Percentiles rank a stretch among this genome's conserved stretches.
phyloP scores from a whole-genome alignment of 2,329 filamentous ascomycete species.

The Penicillium rolfsii region DNA sequence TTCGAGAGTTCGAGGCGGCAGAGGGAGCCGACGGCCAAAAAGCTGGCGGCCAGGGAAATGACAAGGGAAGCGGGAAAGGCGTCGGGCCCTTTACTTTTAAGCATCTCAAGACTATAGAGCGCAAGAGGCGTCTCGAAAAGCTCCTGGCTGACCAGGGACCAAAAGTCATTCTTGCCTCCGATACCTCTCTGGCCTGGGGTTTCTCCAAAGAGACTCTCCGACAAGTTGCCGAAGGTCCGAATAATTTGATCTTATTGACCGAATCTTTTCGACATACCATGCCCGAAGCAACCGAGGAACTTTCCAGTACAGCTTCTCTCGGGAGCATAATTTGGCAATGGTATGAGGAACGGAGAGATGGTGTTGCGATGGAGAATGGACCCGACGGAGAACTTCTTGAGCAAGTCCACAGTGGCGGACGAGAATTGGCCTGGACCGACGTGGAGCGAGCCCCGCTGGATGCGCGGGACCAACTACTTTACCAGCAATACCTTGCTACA shows the following conservation, averaged over 20 bases:
- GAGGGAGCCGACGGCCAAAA: slow-evolving; percentile 49
- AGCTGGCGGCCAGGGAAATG: slow-evolving; percentile 36
- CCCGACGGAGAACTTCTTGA: slow-evolving; percentile 63
- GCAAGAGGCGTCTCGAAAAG: slow-evolving; percentile 76
- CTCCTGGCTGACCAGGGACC: slow-evolving; percentile 60
- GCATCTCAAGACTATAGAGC: slow-evolving; percentile 80
- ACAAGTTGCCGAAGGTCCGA: slow-evolving; percentile 72
- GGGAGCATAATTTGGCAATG: slow-evolving; percentile 78
- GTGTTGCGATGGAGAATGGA: slow-evolving; percentile 62
- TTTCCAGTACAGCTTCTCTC: slow-evolving; percentile 58
- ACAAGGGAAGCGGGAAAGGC: slow-evolving; percentile 46
- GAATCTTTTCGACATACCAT: slow-evolving; percentile 58
- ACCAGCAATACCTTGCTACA: slow-evolving; percentile 90
- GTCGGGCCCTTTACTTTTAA: slow-evolving; percentile 87
- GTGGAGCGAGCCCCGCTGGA: slow-evolving; percentile 68
- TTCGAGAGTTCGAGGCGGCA: slow-evolving; percentile 81
- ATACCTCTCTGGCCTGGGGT: slow-evolving; percentile 89
- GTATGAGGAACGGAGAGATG: slow-evolving; percentile 71
- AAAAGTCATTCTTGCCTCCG: slow-evolving; percentile 85
- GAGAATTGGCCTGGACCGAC: slow-evolving; percentile 63
- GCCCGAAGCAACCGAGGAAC: slow-evolving; percentile 28
- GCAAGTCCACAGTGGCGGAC: slow-evolving; percentile 67
- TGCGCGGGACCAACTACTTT: slow-evolving; percentile 74
- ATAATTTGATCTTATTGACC: slow-evolving; percentile 85
- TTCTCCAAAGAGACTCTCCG: slow-evolving; percentile 82